Evolutionary conservation across 805 yeast species (phyloP).

Genomic region (Candida golubevii): DNA sequence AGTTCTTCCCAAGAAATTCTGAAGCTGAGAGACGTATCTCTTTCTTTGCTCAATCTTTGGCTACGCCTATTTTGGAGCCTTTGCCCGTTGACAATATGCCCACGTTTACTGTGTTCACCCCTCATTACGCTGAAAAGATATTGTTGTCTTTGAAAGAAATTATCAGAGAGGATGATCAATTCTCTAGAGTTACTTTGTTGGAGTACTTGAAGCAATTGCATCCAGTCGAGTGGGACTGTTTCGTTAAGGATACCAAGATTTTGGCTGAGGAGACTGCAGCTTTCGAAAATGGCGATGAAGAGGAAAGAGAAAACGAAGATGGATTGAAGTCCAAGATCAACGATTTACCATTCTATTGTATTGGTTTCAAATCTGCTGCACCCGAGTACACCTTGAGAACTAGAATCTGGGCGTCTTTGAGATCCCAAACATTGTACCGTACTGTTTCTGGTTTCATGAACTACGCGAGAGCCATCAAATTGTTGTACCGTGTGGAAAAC

Average conservation of each 20-base stretch:
- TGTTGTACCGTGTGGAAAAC: conserved; percentile 45
- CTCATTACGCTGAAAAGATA: conserved; percentile 84
- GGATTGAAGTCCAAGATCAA: conserved; percentile 77
- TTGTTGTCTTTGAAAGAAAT: conserved; percentile 72
- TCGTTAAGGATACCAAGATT: conserved; percentile 52
- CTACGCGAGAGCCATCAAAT: conserved; percentile 44
- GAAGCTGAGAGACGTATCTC: conserved; percentile 99
- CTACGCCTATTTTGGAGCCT: conserved; percentile 98
- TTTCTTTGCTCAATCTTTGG: conserved; percentile 97
- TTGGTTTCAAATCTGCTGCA: conserved; percentile 45
- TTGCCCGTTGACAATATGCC: conserved; percentile 99
- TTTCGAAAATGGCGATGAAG: conserved; percentile 52
- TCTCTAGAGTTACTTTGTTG: conserved; percentile 50
- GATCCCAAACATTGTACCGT: conserved; percentile 45
- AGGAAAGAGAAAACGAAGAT: conserved; percentile 47
- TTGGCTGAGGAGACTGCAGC: conserved; percentile 69
- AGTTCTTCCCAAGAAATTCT: conserved; percentile 93
- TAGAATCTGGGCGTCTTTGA: conserved; percentile 45
- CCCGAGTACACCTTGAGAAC: conserved; percentile 46
- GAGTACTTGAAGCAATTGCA: conserved; percentile 55
- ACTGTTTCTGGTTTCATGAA: conserved; percentile 47
- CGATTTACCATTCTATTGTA: conserved; percentile 44
- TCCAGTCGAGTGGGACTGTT: conserved; percentile 54
- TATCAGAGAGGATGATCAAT: conserved; percentile 66
- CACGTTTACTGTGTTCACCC: conserved; percentile 88